Evolutionary conservation across 2,329 filamentous ascomycete species (phyloP), one percentile per base, ranked within the genome.

Genomic region (Colletotrichum neosansevieriae): DNA sequence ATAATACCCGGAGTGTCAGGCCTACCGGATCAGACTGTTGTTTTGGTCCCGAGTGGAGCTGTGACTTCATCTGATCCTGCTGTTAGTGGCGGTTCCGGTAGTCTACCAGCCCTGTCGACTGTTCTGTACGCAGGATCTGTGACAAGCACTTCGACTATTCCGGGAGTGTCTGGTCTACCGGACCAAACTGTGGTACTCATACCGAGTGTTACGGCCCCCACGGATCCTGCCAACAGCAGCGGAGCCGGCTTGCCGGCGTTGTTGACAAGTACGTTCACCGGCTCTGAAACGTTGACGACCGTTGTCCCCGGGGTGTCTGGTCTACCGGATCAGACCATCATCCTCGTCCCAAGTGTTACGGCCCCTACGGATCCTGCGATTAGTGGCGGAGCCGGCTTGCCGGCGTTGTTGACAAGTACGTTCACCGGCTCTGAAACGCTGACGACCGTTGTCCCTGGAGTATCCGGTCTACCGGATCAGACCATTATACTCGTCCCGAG

Each of bases 111-210:
- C 10, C n/a, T 51, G 21, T 24, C 32, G 49, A 51, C 49, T n/a
- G 32, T 13, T 32, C 15, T 32, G 10, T 54, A 54, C 34, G 32
- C 13, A 15, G 51, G 51, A 6, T 38, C 32, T 15, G 11, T 54
- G 5, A 54, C 51, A 13, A 29, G 32, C 34, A 54, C 49, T 6
- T 32, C 49, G 11, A 51, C 32, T 10, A 51, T 50, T 13, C 47
- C 47, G 11, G 49, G 49, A 34, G 29, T 51, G 49, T 32, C 49
- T 24, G 49, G 49, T 17, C 49, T 51, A 17, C 49, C 49, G 11
- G 49, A 34, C 13, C 21, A 51, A 11, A 51, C 51, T 15, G 7
- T 38, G 13, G 51, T 51, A 21, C 24, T 51, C 15, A 11, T 51
- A 4, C 29, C 49, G 13, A 34, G 29, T 17, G 24, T 34, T 34